A percentile compares a stretch with the other conserved stretches of the same genome.
These are phyloP conservation scores for Monosporozyma siamensis DNA, from an alignment of 805 yeast species.

Conservation along the genomic window DNA sequence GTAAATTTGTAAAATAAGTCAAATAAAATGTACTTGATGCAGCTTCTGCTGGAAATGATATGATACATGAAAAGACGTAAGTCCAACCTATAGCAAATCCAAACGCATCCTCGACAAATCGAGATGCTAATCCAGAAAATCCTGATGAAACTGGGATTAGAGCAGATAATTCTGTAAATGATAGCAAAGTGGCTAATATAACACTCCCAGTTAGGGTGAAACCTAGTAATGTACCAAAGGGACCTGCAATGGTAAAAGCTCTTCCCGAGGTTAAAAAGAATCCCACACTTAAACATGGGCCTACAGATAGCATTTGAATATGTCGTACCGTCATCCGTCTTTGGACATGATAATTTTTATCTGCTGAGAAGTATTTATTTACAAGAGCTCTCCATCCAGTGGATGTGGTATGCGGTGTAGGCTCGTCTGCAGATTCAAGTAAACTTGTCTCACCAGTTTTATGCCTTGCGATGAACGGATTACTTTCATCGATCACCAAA, in stretches of 20 bases:
- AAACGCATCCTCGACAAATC: constrained; percentile 56
- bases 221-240: constrained; percentile 43
- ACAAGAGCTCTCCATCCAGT: background rate
- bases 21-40: constrained; percentile 54
- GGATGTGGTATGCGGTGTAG: background rate
- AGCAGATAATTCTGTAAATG: constrained; percentile 57
- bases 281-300: constrained; percentile 61
- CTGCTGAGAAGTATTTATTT: background rate
- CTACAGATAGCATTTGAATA: constrained; percentile 57
- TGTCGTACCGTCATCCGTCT: constrained; percentile 42
- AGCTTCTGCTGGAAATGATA: constrained; percentile 54
- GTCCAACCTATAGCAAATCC: constrained; percentile 65
- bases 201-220: constrained; percentile 56
- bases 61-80: constrained; percentile 46
- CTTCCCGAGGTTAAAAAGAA: constrained; percentile 53
- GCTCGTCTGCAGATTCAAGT: background rate
- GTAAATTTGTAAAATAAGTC: constrained; percentile 51
- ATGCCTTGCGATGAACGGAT: background rate
- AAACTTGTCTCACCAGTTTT: background rate
- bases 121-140: constrained; percentile 51
- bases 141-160: constrained; percentile 55
- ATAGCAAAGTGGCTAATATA: constrained; percentile 53
- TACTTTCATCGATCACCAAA: constrained; percentile 15
- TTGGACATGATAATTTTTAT: constrained; percentile 35
- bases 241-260: constrained; percentile 49